phyloP scores from a whole-genome alignment of 371 early-diverging fungal genomes.

The Mortierella sp. region DNA sequence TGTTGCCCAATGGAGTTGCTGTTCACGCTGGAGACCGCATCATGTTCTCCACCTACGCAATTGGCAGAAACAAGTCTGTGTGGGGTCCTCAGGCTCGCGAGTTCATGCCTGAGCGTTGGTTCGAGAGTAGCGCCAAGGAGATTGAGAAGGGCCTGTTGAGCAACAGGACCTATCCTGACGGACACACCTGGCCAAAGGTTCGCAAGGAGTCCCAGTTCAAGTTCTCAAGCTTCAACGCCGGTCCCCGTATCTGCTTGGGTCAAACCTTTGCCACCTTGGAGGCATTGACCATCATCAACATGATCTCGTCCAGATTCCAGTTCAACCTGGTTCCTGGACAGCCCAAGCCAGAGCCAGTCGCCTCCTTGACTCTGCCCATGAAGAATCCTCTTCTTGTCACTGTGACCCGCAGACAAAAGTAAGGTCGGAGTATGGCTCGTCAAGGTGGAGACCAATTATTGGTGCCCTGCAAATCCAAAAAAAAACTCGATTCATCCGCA shows the following conservation, averaged over 20 bases:
- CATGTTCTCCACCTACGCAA: conserved; percentile 61
- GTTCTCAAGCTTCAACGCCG: conserved; percentile 67
- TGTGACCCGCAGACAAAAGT: conserved; percentile 36
- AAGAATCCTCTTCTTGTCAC: conserved; percentile 58
- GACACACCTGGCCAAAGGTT: conserved; percentile 38
- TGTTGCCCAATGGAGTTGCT: conserved; percentile 72
- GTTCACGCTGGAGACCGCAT: conserved; percentile 68
- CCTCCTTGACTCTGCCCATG: conserved; percentile 65
- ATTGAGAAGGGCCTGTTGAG: conserved; percentile 48
- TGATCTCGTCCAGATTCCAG: conserved; percentile 55
- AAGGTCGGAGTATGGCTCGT: too few species aligned
- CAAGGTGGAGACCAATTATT: too few species aligned
- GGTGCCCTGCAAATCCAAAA: neutral
- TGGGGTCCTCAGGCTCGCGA: conserved; percentile 72
- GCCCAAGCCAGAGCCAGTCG: conserved; percentile 47
- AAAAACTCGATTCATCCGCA: neutral
- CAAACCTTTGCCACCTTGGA: conserved; percentile 69
- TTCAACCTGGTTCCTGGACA: conserved; percentile 58
- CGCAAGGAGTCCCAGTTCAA: conserved; percentile 42
- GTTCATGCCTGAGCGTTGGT: conserved; percentile 74
- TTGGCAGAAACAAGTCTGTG: conserved; percentile 60
- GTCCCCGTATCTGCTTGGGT: conserved; percentile 77
- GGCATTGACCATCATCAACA: conserved; percentile 58
- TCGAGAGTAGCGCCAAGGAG: conserved; percentile 56
- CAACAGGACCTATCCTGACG: conserved; percentile 5